These are phyloP conservation scores for Yamadazyma triangularis DNA, from an alignment of 1,139 yeast species.

Conservation along the genomic window DNA sequence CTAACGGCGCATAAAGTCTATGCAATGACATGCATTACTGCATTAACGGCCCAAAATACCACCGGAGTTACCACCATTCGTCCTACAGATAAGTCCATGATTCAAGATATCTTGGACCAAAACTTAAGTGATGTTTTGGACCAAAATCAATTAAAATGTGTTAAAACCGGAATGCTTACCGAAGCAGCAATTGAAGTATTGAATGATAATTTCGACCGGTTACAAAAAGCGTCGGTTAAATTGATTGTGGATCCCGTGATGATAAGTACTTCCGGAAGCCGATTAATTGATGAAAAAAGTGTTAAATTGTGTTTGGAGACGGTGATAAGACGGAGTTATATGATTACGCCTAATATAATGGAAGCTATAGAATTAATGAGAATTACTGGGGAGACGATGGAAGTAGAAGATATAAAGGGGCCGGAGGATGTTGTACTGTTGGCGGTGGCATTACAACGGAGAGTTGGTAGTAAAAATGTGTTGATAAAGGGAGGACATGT, in stretches of 20 bases:
- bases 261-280: slow-evolving; percentile 73
- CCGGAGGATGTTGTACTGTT: slow-evolving; percentile 68
- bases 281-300: slow-evolving; percentile 46
- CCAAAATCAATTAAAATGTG: slow-evolving; percentile 44
- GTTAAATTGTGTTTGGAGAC: slow-evolving; percentile 39
- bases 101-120: slow-evolving; percentile 46
- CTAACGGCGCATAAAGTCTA: slow-evolving; percentile 75
- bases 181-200: slow-evolving; percentile 51
- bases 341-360: slow-evolving; percentile 71
- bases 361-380: slow-evolving; percentile 45
- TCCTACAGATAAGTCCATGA: slow-evolving; percentile 38
- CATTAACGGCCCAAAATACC: slow-evolving; percentile 82
- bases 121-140: slow-evolving; percentile 59
- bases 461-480: slow-evolving; percentile 48
- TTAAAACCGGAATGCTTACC: slow-evolving; percentile 83
- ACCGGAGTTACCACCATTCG: slow-evolving; percentile 51
- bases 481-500: slow-evolving; percentile 80
- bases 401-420: slow-evolving; percentile 23
- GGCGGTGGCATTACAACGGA: slow-evolving; percentile 39
- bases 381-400: slow-evolving; percentile 38
- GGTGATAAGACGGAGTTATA: slow-evolving; percentile 52
- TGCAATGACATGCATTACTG: slow-evolving; percentile 77
- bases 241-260: slow-evolving; percentile 80
- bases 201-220: slow-evolving; percentile 23
- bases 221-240: slow-evolving; percentile 25